Evolutionary conservation across 352 stramenopile genomes (phyloP), one percentile per base, ranked within the genome.

Genomic region (Pythium rishiriense): DNA sequence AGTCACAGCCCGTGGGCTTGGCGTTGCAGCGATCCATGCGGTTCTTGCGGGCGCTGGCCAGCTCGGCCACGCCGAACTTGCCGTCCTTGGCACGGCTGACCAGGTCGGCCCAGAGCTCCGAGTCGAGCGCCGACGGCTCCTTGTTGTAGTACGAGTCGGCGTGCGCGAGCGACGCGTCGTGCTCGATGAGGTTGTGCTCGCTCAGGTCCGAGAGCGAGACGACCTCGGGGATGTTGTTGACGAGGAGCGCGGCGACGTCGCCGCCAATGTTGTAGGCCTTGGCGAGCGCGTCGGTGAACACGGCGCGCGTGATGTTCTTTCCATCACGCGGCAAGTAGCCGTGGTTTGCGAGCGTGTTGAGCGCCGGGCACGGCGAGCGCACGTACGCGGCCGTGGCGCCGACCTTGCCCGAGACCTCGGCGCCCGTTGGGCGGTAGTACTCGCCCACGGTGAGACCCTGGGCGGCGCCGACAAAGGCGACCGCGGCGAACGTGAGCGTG

Each of bases 151-250:
- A 70, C 3, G 66, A 61, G 52, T 85, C 76, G 0, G 64, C 62
- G 52, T 81, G 76, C 19, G 64, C 68, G 17, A 87, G 62, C 26
- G 78, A 87, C 42, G 64, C 70, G 39, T 87, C 78, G 55, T 83
- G 78, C 50, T 85, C 78, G 33, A 81, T 73, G 12, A 62, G 68
- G 66, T 81, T 83, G 70, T 85, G 78, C 9, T 58, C 68, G 53
- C 64, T 50, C 19, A 87, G 68, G 43, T 79, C 73, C 37, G 37
- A 61, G 21, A 86, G 63, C 33, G 72, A 64, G 14, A 58, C 25
- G 11, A 58, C 46, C 28, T 45, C 52, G 4, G 51, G 63, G 37
- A 72, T 51, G 25, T 61, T 58, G 54, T 46, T 52, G 19, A 64
- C 63, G 8, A 74, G 63, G 41, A 39, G 22, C 9, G 26, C 37